Evolutionary conservation across 2,329 filamentous ascomycete species (phyloP), one percentile per base, ranked within the genome.

Genomic region (Aspergillus nomiae): DNA sequence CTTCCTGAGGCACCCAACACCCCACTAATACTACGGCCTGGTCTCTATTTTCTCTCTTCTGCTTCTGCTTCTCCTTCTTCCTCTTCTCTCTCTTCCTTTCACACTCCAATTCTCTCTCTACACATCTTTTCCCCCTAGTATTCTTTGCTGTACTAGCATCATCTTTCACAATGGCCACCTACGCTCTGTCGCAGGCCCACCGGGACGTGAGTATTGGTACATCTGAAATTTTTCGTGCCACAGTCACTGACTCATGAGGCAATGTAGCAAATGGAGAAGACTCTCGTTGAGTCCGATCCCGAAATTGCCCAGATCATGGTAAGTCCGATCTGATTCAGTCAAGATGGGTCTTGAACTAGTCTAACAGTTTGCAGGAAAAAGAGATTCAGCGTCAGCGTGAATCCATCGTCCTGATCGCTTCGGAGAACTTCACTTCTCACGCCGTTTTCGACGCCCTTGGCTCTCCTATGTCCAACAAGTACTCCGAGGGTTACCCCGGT

Each of bases 251-350:
- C 74, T 81, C 73, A 81, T 75, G 73, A 68, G 69, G 67, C 61
- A 57, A 60, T 69, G 73, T 73, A 97, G 93, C 89, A 98, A 88
- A 92, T 99, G 85, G 92, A 98, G 88, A 95, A 92, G 85, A 91
- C 92, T 80, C 89, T 99, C 74, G 83, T 94, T 74, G 92, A 97
- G 73, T 90, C 90, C 62, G 95, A 99, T 81, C 90, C 92, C 62
- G 94, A 98, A 87, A 92, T 99, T 76, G 93, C 93, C 70, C 86
- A 91, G 83, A 97, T 99, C 82, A 98, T 99, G 94, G 92, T 96
- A 86, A 69, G 87, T 80, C 28, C 46, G 11, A 53, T 30, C 19
- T 16, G n/a, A 21, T 38, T 24, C 14, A 32, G 34, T 54, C 21
- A 36, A 53, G 28, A 41, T 26, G 4, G 6, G 12, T 56, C 11